Percentiles rank a stretch among this genome's conserved stretches.
phyloP scores from a whole-genome alignment of 2,329 filamentous ascomycete species.

The Claviceps spartinae region DNA sequence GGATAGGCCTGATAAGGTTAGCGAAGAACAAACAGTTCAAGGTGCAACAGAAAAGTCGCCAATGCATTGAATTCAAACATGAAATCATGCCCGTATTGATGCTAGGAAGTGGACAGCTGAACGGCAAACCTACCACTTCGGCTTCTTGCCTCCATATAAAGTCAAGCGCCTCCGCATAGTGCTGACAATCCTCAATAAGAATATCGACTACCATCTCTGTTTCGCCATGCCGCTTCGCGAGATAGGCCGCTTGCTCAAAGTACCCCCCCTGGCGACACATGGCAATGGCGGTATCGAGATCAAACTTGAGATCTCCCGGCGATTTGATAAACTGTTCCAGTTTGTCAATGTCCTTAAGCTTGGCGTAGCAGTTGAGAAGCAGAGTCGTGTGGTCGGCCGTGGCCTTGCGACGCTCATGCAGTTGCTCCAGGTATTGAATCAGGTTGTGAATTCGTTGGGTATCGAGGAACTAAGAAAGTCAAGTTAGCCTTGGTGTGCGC shows the following conservation, averaged over 20 bases:
- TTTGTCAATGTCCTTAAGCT: conserved; percentile 93
- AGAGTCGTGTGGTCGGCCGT: conserved; percentile 93
- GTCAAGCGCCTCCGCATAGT: conserved; percentile 73
- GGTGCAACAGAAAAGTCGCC: too few relatives aligned
- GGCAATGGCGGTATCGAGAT: conserved; percentile 88
- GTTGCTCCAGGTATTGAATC: conserved; percentile 90
- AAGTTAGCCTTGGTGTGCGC: conserved; percentile 13
- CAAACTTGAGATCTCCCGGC: conserved; percentile 87
- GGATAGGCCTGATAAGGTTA: conserved; percentile 51
- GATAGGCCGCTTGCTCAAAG: conserved; percentile 88
- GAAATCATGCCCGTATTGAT: too few relatives aligned
- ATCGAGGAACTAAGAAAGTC: conserved; percentile 59
- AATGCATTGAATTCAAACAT: too few relatives aligned
- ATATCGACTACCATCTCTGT: conserved; percentile 92
- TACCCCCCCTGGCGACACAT: conserved; percentile 98
- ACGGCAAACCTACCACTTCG: conserved; percentile 44
- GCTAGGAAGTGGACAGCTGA: too few relatives aligned
- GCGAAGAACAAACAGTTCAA: too few relatives aligned
- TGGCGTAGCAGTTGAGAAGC: conserved; percentile 92
- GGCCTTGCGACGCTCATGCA: conserved; percentile 86
- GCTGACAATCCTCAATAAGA: conserved; percentile 86
- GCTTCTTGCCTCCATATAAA: conserved; percentile 86
- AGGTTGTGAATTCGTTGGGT: conserved; percentile 96
- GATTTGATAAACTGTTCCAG: conserved; percentile 94
- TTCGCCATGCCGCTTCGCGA: conserved; percentile 88